phyloP scores from a whole-genome alignment of 768 basidiomycete genomes.

The Auricularia auricula-judae region DNA sequence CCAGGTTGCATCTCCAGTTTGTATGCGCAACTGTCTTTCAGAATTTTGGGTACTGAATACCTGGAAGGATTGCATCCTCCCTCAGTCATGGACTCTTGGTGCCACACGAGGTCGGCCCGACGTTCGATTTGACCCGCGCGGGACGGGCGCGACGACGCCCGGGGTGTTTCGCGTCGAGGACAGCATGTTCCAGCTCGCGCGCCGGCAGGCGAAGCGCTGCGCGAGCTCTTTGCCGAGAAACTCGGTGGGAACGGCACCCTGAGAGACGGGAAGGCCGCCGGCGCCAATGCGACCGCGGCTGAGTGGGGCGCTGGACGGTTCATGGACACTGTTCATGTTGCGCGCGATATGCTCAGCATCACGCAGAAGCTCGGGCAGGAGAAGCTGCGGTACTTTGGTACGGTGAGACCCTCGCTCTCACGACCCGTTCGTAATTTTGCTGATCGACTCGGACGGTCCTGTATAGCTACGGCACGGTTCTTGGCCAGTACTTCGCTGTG shows the following conservation, averaged over 20 bases:
- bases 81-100: neutral
- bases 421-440: no score
- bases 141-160: neutral
- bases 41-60: neutral
- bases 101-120: neutral
- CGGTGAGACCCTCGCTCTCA: neutral
- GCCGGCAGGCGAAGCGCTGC: neutral
- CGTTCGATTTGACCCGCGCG: neutral
- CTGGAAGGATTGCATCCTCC: neutral
- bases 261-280: neutral
- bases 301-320: neutral
- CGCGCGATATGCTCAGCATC: constrained; percentile 11
- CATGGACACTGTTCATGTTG: constrained; percentile 7
- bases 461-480: no score
- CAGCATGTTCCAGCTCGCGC: neutral
- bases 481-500: no score
- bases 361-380: constrained; percentile 8
- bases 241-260: neutral
- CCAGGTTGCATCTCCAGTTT: no score
- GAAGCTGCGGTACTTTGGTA: constrained; percentile 9
- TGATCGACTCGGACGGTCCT: no score
- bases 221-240: neutral
- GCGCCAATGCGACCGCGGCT: neutral
- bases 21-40: no score
- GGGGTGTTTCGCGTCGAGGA: neutral